Conservation (phyloP, 139 green algal genomes). For the Edaphochlamys debaryana region DNA sequence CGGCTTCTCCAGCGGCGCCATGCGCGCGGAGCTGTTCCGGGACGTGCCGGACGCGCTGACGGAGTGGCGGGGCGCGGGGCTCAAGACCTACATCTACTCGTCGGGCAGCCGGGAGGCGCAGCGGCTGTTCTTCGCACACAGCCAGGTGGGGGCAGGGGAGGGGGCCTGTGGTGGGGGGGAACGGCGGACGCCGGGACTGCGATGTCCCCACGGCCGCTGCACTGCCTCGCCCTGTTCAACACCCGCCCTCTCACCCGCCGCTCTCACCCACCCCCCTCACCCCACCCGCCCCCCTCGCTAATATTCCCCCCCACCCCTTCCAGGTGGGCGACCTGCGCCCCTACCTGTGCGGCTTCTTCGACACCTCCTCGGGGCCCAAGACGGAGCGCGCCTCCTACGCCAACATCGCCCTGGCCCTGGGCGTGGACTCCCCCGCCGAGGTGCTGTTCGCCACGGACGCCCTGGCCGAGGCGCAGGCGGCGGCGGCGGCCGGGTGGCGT, state of each 20-base stretch:
- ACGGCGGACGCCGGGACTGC: neutral
- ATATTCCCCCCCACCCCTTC: neutral
- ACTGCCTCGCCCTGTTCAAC: neutral
- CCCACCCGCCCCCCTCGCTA: too few relatives aligned
- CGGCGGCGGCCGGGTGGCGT: slow-evolving; percentile 79
- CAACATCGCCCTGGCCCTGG: slow-evolving; percentile 88
- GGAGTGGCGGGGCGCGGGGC: slow-evolving; percentile 71
- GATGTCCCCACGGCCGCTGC: neutral
- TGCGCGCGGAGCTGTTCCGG: slow-evolving; percentile 81
- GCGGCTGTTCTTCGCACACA: slow-evolving; percentile 70
- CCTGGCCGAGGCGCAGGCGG: slow-evolving; percentile 82
- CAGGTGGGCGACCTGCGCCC: slow-evolving; percentile 87
- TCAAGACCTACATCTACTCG: slow-evolving; percentile 97
- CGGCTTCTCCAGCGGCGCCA: slow-evolving; percentile 81
- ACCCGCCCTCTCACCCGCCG: too few relatives aligned
- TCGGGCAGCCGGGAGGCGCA: slow-evolving; percentile 81
- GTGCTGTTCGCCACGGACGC: slow-evolving; percentile 93
- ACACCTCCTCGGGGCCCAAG: slow-evolving; percentile 90
- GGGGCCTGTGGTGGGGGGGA: neutral
- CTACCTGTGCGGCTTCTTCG: slow-evolving; percentile 94
- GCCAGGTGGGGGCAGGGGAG: neutral
- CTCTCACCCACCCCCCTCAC: too few relatives aligned
- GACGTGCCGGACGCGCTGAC: slow-evolving; percentile 86
- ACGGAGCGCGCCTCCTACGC: slow-evolving; percentile 74
- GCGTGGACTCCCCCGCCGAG: slow-evolving; percentile 64